These are phyloP conservation scores for Colletotrichum cereale DNA, from an alignment of 2,329 filamentous ascomycete species.

Conservation along the genomic window DNA sequence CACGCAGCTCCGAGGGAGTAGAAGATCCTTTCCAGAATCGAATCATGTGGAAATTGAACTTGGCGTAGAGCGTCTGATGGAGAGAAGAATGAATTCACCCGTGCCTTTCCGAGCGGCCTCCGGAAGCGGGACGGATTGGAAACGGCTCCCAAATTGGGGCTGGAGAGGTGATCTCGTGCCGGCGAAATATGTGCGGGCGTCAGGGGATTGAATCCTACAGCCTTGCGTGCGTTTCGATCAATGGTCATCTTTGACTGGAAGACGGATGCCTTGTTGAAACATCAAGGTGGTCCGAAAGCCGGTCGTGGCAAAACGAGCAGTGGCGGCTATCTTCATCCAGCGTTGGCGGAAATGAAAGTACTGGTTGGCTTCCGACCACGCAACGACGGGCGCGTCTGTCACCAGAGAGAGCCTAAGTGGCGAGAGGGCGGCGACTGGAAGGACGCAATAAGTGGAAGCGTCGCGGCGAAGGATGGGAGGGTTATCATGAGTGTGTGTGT, in stretches of 20 bases:
- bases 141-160: conserved; percentile 30
- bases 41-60: not conserved
- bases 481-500: conserved; percentile 6
- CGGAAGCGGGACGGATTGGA: not conserved
- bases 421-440: conserved; percentile 3
- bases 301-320: not conserved
- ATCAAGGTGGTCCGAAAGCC: not conserved
- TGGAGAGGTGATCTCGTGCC: not conserved
- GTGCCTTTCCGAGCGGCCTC: conserved; percentile 24
- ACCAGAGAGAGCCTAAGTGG: conserved; percentile 6
- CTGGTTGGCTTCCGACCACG: not conserved
- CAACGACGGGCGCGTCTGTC: conserved; percentile 11
- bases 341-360: not conserved
- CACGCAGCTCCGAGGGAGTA: not conserved
- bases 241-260: not conserved
- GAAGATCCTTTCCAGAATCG: not conserved
- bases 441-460: not conserved
- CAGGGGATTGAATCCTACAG: conserved; percentile 22
- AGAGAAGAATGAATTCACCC: not conserved
- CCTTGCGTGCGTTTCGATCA: not conserved
- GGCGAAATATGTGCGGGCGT: not conserved
- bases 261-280: not conserved
- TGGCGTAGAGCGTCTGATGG: not conserved
- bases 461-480: conserved; percentile 22
- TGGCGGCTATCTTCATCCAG: not conserved